Evolutionary conservation across 495 filamentous ascomycete species (phyloP).

Genomic region (Geopyxis carbonaria): DNA sequence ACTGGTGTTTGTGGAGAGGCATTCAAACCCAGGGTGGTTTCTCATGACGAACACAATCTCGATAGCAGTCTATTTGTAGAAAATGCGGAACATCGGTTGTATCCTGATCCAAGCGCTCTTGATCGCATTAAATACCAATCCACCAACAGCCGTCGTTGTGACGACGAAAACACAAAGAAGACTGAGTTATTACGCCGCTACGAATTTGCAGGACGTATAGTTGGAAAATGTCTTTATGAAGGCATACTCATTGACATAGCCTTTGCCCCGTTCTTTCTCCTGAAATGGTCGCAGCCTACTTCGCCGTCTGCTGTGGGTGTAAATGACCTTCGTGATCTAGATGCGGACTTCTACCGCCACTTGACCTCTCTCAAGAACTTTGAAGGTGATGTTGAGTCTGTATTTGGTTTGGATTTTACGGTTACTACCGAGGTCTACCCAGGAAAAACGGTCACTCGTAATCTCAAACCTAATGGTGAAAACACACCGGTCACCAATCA

Average conservation of each 20-base stretch:
- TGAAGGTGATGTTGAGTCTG: constrained; percentile 54
- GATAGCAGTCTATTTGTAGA: constrained; percentile 49
- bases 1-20: constrained; percentile 80
- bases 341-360: constrained; percentile 85
- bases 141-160: no score
- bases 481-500: constrained; percentile 72
- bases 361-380: constrained; percentile 78
- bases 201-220: constrained; percentile 80
- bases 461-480: constrained; percentile 58
- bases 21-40: constrained; percentile 38
- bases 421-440: constrained; percentile 60
- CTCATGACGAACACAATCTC: background rate
- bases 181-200: constrained; percentile 46
- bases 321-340: constrained; percentile 84
- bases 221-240: constrained; percentile 97
- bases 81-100: constrained; percentile 77
- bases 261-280: constrained; percentile 90
- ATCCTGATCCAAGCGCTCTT: constrained; percentile 67
- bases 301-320: constrained; percentile 55
- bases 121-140: constrained; percentile 44
- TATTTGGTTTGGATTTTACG: constrained; percentile 76
- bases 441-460: constrained; percentile 44
- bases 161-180: background rate
- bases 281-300: constrained; percentile 63
- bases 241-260: constrained; percentile 86